These are phyloP conservation scores for Filobasidium floriforme DNA, from an alignment of 768 basidiomycete species.

Conservation along the genomic window DNA sequence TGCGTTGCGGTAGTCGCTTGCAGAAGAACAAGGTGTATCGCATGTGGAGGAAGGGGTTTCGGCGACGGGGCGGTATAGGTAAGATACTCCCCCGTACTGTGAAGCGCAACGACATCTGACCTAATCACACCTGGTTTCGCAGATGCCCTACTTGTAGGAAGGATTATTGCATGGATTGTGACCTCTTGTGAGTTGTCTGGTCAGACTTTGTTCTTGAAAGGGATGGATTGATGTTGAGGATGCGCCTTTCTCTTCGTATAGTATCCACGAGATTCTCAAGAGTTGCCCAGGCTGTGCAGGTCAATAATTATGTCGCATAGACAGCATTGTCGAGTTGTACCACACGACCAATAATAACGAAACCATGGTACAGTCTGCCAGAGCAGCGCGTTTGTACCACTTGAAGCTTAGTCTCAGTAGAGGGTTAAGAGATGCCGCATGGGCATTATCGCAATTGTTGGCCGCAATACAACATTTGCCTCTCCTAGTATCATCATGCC, in stretches of 20 bases:
- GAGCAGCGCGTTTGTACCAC: too few relatives aligned
- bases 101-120: neutral
- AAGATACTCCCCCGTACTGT: too few relatives aligned
- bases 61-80: constrained; percentile 76
- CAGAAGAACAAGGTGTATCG: constrained; percentile 28
- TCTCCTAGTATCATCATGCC: too few relatives aligned
- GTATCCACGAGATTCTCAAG: constrained; percentile 7
- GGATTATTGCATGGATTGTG: constrained; percentile 92
- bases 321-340: too few relatives aligned
- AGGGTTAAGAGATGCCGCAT: too few relatives aligned
- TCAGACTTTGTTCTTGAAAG: neutral
- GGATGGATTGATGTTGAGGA: neutral
- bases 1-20: constrained; percentile 35
- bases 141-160: constrained; percentile 66
- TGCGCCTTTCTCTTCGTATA: neutral
- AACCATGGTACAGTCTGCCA: too few relatives aligned
- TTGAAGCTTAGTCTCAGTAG: too few relatives aligned
- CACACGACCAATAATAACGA: too few relatives aligned
- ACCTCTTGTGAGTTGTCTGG: constrained; percentile 56
- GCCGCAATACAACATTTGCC: too few relatives aligned
- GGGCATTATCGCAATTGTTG: too few relatives aligned
- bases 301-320: neutral
- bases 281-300: constrained; percentile 1
- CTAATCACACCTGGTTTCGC: neutral
- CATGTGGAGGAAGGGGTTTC: constrained; percentile 60